phyloP scores from a whole-genome alignment of 495 filamentous ascomycete genomes.

The Umbilicaria muhlenbergii region DNA sequence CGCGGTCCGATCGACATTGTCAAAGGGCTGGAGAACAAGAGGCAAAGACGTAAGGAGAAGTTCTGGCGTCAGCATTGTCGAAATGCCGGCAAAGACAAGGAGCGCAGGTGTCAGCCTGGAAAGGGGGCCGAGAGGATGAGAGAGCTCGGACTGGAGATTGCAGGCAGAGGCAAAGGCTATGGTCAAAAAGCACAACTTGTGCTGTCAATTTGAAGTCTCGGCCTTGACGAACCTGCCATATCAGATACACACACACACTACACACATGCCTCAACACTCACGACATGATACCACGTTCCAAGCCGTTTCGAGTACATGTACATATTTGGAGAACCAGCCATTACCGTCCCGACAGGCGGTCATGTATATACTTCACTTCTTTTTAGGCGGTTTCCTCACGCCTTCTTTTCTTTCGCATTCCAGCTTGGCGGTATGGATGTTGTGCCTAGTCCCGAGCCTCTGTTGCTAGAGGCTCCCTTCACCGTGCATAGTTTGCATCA shows the following conservation, averaged over 20 bases:
- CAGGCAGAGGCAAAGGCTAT: conserved; percentile 52
- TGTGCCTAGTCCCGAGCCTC: too few species aligned
- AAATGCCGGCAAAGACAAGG: conserved; percentile 46
- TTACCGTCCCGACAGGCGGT: neutral
- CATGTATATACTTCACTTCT: neutral
- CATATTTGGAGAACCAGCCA: neutral
- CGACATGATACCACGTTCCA: neutral
- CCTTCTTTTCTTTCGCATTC: too few species aligned
- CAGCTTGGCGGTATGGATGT: too few species aligned
- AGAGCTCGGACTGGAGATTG: conserved; percentile 78
- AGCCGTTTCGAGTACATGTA: neutral
- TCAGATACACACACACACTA: neutral
- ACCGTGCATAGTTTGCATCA: too few species aligned
- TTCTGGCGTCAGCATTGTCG: conserved; percentile 71
- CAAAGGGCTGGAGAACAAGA: conserved; percentile 86
- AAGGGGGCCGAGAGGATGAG: conserved; percentile 89
- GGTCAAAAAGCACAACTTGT: conserved; percentile 54
- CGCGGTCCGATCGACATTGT: conserved; percentile 93
- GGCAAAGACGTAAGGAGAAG: conserved; percentile 80
- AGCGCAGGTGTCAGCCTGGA: conserved; percentile 50
- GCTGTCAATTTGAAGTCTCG: conserved; percentile 50
- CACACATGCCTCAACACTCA: neutral
- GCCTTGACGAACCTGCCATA: neutral
- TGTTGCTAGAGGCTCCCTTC: too few species aligned
- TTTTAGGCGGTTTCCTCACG: too few species aligned